Evolutionary conservation across 208 protist genomes (phyloP).

Genomic region (Crithidia fasciculata): DNA sequence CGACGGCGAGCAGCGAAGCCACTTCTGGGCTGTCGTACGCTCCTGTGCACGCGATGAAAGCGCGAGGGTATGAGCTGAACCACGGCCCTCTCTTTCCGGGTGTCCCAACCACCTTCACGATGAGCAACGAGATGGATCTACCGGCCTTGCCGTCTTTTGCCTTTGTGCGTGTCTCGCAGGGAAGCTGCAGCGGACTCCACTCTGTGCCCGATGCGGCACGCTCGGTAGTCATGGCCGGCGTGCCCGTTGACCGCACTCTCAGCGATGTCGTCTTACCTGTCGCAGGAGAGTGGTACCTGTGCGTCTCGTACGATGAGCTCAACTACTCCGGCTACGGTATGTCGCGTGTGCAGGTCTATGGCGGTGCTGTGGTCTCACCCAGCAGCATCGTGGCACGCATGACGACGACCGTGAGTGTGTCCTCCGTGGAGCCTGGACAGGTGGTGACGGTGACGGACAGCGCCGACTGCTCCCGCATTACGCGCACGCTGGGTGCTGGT

Average conservation of each 20-base stretch:
- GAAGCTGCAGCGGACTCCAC: neutral
- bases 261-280: neutral
- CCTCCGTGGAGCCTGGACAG: constrained; percentile 1
- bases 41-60: neutral
- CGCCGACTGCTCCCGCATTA: neutral
- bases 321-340: neutral
- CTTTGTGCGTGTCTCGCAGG: constrained; percentile 1
- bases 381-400: neutral
- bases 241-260: constrained; percentile 8
- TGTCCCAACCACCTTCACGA: neutral
- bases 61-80: constrained; percentile 3
- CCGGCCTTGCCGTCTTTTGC: neutral
- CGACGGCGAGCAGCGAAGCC: neutral
- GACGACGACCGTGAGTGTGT: neutral
- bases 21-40: neutral
- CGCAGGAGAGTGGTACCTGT: constrained; percentile 8
- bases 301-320: neutral
- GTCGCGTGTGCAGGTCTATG: constrained; percentile 9
- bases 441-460: neutral
- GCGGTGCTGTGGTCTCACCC: neutral
- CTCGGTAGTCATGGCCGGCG: neutral
- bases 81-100: neutral
- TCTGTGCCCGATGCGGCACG: neutral
- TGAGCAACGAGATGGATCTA: neutral
- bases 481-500: neutral